A percentile compares a stretch with the other conserved stretches of the same genome.
Conservation (phyloP, 495 filamentous ascomycete genomes). For the Collariella sp. region DNA sequence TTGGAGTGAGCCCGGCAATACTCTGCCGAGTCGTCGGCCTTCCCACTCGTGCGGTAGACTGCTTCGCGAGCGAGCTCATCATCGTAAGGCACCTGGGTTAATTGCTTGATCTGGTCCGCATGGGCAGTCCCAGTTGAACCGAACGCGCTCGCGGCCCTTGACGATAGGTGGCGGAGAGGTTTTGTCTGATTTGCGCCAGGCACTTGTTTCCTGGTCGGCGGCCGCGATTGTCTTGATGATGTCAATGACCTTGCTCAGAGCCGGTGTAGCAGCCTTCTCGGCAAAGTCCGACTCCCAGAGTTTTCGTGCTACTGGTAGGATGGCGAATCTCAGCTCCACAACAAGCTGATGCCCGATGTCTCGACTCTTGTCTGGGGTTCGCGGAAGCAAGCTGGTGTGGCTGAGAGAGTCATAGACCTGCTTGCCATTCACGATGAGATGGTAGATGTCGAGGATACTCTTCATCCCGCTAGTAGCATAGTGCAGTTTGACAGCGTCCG, state of each 20-base stretch:
- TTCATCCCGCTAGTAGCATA: conserved; percentile 53
- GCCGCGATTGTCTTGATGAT: conserved; percentile 74
- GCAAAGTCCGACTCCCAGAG: conserved; percentile 79
- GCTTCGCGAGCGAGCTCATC: conserved; percentile 64
- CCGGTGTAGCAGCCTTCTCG: conserved; percentile 64
- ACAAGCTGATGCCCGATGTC: conserved; percentile 71
- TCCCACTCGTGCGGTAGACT: conserved; percentile 71
- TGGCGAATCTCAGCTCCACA: conserved; percentile 74
- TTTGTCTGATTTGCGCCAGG: conserved; percentile 44
- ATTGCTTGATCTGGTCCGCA: conserved; percentile 34
- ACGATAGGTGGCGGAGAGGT: conserved; percentile 15
- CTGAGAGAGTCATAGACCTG: conserved; percentile 65
- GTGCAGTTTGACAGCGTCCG: conserved; percentile 29
- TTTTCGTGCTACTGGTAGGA: conserved; percentile 66
- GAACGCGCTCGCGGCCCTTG: conserved; percentile 16
- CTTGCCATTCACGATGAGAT: conserved; percentile 65
- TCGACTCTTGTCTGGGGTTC: conserved; percentile 46
- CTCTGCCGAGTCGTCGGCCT: conserved; percentile 49
- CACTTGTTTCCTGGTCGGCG: conserved; percentile 63
- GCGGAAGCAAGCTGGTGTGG: conserved; percentile 49
- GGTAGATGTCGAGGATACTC: conserved; percentile 77
- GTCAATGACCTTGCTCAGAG: conserved; percentile 72
- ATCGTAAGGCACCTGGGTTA: conserved; percentile 44
- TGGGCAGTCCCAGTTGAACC: conserved; percentile 30
- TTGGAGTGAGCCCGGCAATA: conserved; percentile 58